These are phyloP conservation scores for Stagonosporopsis chrysanthemi DNA, from an alignment of 2,329 filamentous ascomycete species.

Conservation along the genomic window DNA sequence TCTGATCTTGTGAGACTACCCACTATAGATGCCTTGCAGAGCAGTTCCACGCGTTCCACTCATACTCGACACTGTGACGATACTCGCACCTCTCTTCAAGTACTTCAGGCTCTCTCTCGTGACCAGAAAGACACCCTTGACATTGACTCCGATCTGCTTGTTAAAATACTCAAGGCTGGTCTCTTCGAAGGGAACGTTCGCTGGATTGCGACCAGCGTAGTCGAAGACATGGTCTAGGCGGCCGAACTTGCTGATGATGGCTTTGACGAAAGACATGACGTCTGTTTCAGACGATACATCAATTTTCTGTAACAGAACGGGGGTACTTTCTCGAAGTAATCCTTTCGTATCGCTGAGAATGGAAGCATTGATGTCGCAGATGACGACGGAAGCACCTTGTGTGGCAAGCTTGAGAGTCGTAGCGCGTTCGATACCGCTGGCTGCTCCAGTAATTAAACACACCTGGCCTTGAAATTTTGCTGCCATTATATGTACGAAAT, in stretches of 20 bases:
- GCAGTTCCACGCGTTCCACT: conserved; percentile 8
- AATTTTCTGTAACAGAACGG: conserved; percentile 33
- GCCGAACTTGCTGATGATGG: conserved; percentile 47
- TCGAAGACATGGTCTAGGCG: conserved; percentile 54
- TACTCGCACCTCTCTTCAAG: conserved; percentile 3
- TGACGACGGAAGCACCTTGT: conserved; percentile 50
- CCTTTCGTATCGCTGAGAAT: conserved; percentile 50
- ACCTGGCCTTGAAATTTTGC: conserved; percentile 38
- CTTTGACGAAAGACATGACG: conserved; percentile 54
- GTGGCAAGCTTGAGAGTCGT: conserved; percentile 57
- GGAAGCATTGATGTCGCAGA: conserved; percentile 47
- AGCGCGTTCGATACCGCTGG: conserved; percentile 57
- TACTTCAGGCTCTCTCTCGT: conserved; percentile 52
- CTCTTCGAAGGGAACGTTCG: conserved; percentile 49
- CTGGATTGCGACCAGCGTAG: conserved; percentile 59
- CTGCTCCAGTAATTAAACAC: conserved; percentile 40
- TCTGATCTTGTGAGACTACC: background rate
- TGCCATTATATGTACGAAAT: conserved; percentile 34
- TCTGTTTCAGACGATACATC: conserved; percentile 56
- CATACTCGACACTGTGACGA: conserved; percentile 21
- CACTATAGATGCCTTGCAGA: conserved; percentile 14
- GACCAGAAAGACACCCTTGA: conserved; percentile 26
- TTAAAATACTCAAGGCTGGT: conserved; percentile 28
- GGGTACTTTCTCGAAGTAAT: background rate
- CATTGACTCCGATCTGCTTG: background rate